These are phyloP conservation scores for Rubia balearica DNA, from an alignment of 305 asterid genomes.

Conservation along the genomic window DNA sequence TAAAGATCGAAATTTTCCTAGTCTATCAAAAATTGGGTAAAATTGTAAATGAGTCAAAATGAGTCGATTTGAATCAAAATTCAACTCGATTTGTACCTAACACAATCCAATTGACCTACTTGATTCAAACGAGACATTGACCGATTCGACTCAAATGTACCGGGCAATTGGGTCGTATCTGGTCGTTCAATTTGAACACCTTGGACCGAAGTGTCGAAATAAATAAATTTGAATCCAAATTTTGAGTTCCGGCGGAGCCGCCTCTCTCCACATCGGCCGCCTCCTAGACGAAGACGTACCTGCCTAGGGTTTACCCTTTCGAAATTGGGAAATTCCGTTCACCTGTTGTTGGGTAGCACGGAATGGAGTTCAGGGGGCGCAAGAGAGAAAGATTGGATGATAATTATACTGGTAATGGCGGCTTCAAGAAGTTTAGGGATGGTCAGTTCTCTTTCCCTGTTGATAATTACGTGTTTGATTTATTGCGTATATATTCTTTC, in stretches of 20 bases:
- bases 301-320: conserved; percentile 11
- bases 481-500: neutral
- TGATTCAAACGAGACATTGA: too few relatives aligned
- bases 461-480: neutral
- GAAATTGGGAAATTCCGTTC: too few relatives aligned
- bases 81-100: too few relatives aligned
- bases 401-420: conserved; percentile 42
- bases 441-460: conserved; percentile 26
- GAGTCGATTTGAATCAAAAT: too few relatives aligned
- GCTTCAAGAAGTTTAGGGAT: conserved; percentile 50
- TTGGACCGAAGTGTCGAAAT: conserved; percentile 12
- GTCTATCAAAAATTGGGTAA: too few relatives aligned
- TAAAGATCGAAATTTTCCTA: too few relatives aligned
- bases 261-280: neutral
- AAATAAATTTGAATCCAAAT: conserved; percentile 12
- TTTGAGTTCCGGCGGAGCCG: conserved; percentile 14
- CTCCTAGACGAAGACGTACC: conserved; percentile 3
- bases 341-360: too few relatives aligned
- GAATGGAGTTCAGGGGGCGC: conserved; percentile 47
- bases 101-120: too few relatives aligned
- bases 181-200: neutral
- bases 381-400: conserved; percentile 41
- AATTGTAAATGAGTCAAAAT: too few relatives aligned
- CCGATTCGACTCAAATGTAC: too few relatives aligned
- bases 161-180: too few relatives aligned